Base-by-base conservation (phyloP, 352 stramenopile species). In the Phytopythium helicoides region DNA sequence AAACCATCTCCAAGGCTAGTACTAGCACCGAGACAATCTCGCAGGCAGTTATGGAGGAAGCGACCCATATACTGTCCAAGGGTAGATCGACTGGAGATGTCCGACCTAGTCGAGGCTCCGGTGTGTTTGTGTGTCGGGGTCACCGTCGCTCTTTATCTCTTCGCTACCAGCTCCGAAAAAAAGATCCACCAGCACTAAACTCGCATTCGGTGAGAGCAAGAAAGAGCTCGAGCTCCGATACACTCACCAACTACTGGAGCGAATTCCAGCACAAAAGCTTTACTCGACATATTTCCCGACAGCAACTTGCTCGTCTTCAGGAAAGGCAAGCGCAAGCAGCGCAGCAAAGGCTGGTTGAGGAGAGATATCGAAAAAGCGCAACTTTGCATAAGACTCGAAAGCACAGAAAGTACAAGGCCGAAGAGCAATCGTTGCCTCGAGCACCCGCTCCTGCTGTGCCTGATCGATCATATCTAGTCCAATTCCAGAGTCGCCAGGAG, bases 241-340 rank as follows among this genome's bases (percentile, higher is more conserved):
- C 33, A 35, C 12, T 58, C 15, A 23, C 31, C 15, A 19, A 21
- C 11, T 34, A 68, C 23, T 86, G 71, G 73, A 73, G 62, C 11
- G 67, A 71, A 21, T 75, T 81, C 41, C 80, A 87, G 40, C 73
- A 47, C 52, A 73, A 73, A 46, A 86, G 73, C 19, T 74, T 86
- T 31, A 58, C 76, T 23, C 65, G 64, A 15, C 80, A 91, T 46
- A 80, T 91, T 7, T 62, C 53, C 19, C 71, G 77, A 2, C 76
- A 91, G 63, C 62, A 63, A 3, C 64, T 71, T 22, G 79, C 80
- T 0, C 60, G 75, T 14, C 31, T 52, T 15, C 54, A 53, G 14
- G 25, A 47, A 5, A 34, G 66, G 19, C 63, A 81, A 26, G 56
- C 65, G 18, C 45, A 58, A 33, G 47, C 61, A 0, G 41, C 55